Conservation (phyloP, 805 yeast species). For the Diddensiella transvaalensis region DNA sequence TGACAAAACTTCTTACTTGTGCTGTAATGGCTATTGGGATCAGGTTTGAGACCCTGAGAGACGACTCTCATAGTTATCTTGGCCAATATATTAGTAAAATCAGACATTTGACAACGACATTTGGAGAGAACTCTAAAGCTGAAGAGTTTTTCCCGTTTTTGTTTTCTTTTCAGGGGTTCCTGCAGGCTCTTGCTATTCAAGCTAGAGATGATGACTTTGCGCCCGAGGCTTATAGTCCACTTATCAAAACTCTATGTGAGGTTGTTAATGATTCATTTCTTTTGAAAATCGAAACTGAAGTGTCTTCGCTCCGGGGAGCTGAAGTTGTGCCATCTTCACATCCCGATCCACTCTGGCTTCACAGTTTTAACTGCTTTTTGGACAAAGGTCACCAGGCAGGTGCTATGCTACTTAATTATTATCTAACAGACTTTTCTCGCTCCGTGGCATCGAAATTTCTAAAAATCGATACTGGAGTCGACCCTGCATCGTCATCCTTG, state of each 20-base stretch:
- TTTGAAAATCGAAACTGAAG: slow-evolving; percentile 10
- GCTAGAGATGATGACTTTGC: neutral
- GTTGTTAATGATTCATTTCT: slow-evolving; percentile 16
- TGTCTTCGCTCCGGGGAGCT: neutral
- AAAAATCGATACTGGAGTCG: no score
- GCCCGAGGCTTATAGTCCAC: neutral
- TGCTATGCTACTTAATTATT: slow-evolving; percentile 20
- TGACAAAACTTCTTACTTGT: slow-evolving; percentile 36
- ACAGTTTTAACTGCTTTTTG: slow-evolving; percentile 13
- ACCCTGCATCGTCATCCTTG: slow-evolving; percentile 4
- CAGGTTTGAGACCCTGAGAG: slow-evolving; percentile 32
- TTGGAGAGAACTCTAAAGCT: neutral
- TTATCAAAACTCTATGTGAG: neutral
- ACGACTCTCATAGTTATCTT: slow-evolving; percentile 25
- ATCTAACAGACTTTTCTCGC: slow-evolving; percentile 18
- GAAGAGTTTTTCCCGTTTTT: slow-evolving; percentile 12
- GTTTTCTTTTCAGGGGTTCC: slow-evolving; percentile 33
- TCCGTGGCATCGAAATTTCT: slow-evolving; percentile 18
- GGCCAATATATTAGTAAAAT: slow-evolving; percentile 26
- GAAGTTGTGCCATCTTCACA: neutral
- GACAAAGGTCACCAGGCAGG: slow-evolving; percentile 21
- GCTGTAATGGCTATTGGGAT: slow-evolving; percentile 33
- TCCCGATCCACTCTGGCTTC: slow-evolving; percentile 14
- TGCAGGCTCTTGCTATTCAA: slow-evolving; percentile 31
- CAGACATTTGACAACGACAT: slow-evolving; percentile 17